These are phyloP conservation scores for Penicillium ochrochloron DNA, from an alignment of 495 filamentous ascomycete species.

Conservation along the genomic window DNA sequence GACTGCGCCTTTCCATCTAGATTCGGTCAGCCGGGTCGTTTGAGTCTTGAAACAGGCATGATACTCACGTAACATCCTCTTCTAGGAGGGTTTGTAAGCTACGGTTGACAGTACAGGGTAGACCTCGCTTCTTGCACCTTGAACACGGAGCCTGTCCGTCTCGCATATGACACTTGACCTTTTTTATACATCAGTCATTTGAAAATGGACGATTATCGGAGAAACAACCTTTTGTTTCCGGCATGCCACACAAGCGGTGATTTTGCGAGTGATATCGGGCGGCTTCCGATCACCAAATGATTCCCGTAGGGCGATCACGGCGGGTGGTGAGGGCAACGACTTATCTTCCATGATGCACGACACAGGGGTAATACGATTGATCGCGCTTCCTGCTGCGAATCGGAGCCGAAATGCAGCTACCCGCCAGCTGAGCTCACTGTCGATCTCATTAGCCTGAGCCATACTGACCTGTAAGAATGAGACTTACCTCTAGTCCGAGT, in stretches of 20 bases:
- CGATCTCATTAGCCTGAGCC: background rate
- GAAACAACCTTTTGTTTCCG: conserved; percentile 41
- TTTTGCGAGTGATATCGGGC: conserved; percentile 44
- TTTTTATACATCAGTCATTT: background rate
- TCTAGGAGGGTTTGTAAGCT: conserved; percentile 45
- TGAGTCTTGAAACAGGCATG: background rate
- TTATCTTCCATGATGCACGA: conserved; percentile 17
- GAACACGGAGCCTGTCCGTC: conserved; percentile 39
- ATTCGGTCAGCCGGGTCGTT: background rate
- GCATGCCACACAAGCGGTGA: conserved; percentile 47
- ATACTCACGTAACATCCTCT: conserved; percentile 37
- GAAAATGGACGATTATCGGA: too few species aligned
- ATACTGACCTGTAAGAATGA: conserved; percentile 1
- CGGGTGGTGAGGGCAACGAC: conserved; percentile 26
- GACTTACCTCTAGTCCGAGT: background rate
- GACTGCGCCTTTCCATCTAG: conserved; percentile 40
- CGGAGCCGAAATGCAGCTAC: background rate
- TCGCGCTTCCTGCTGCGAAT: background rate
- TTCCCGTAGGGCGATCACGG: conserved; percentile 35
- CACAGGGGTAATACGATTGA: background rate
- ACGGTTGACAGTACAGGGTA: conserved; percentile 40
- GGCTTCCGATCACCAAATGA: conserved; percentile 42
- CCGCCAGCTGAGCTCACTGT: background rate
- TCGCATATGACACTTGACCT: conserved; percentile 52
- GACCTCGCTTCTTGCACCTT: conserved; percentile 35